Percentiles rank a stretch among this genome's conserved stretches.
Conservation (phyloP, 1,284 basidiomycete species). For the Polyporus tsugae region DNA sequence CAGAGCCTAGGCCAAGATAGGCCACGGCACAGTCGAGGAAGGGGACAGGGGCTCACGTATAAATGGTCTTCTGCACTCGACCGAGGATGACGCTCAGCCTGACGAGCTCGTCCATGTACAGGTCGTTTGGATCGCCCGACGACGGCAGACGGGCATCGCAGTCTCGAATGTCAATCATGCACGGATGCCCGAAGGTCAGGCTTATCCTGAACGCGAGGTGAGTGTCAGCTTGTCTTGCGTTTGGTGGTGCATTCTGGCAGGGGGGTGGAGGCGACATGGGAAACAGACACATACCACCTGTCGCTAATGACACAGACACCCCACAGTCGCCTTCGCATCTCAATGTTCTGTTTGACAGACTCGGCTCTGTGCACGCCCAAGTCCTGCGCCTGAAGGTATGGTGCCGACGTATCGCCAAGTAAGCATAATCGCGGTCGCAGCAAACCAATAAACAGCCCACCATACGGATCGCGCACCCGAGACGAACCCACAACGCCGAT, state of each 20-base stretch:
- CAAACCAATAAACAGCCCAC: constrained; percentile 50
- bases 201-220: constrained; percentile 62
- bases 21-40: constrained; percentile 19
- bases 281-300: constrained; percentile 70
- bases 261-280: constrained; percentile 1
- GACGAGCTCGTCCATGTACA: constrained; percentile 87
- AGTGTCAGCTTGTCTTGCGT: constrained; percentile 17
- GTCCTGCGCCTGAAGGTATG: constrained; percentile 79
- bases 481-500: constrained; percentile 79
- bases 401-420: constrained; percentile 30
- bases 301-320: constrained; percentile 91
- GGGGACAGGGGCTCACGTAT: constrained; percentile 60
- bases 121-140: constrained; percentile 74
- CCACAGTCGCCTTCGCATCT: constrained; percentile 88
- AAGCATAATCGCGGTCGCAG: constrained; percentile 27
- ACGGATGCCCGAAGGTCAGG: constrained; percentile 84
- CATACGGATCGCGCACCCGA: constrained; percentile 87
- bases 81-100: constrained; percentile 89
- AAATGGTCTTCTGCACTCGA: constrained; percentile 89
- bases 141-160: constrained; percentile 91
- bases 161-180: constrained; percentile 92
- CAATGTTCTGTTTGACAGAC: constrained; percentile 80
- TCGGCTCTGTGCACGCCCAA: constrained; percentile 90
- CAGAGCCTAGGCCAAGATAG: constrained; percentile 16
- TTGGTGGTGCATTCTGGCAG: not conserved